Evolutionary conservation across 257 asterid genomes (phyloP).

Genomic region (Lithospermum erythrorhizon): DNA sequence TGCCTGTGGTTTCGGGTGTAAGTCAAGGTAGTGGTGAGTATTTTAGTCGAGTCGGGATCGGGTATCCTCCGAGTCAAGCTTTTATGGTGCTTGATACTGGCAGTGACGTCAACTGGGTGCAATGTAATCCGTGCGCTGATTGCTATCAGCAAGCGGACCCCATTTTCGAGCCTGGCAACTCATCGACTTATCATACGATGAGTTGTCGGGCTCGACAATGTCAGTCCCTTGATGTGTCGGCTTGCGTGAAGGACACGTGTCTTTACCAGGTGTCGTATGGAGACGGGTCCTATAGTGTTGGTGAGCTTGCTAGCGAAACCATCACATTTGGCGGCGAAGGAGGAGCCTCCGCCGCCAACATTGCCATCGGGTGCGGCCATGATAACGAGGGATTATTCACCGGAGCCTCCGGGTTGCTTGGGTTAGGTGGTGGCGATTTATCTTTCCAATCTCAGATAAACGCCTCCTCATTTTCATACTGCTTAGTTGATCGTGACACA

Average conservation of each 20-base stretch:
- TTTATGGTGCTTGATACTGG: conserved; percentile 92
- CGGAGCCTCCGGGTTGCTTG: conserved; percentile 85
- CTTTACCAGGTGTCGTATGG: conserved; percentile 88
- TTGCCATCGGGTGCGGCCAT: conserved; percentile 94
- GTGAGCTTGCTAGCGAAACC: conserved; percentile 74
- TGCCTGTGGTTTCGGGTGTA: conserved; percentile 71
- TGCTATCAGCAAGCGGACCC: conserved; percentile 98
- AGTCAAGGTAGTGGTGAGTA: conserved; percentile 99
- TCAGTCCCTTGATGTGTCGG: conserved; percentile 70
- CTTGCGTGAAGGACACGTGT: conserved; percentile 59
- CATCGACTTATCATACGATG: conserved; percentile 56
- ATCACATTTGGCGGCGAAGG: conserved; percentile 43
- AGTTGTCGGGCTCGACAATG: conserved; percentile 66
- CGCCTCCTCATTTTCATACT: conserved; percentile 70
- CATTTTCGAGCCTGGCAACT: conserved; percentile 64
- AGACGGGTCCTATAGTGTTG: conserved; percentile 92
- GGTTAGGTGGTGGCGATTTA: conserved; percentile 80
- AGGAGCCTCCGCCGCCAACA: conserved; percentile 23
- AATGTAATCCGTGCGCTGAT: conserved; percentile 87
- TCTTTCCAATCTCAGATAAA: conserved; percentile 77
- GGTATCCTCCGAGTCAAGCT: conserved; percentile 55
- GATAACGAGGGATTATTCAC: conserved; percentile 78
- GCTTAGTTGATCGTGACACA: conserved; percentile 83
- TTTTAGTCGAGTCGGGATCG: conserved; percentile 75
- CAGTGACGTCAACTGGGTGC: conserved; percentile 91